A percentile compares a stretch with the other conserved stretches of the same genome.
Evolutionary conservation across 768 basidiomycete genomes (phyloP).

Genomic region (Phanerochaete carnosa): DNA sequence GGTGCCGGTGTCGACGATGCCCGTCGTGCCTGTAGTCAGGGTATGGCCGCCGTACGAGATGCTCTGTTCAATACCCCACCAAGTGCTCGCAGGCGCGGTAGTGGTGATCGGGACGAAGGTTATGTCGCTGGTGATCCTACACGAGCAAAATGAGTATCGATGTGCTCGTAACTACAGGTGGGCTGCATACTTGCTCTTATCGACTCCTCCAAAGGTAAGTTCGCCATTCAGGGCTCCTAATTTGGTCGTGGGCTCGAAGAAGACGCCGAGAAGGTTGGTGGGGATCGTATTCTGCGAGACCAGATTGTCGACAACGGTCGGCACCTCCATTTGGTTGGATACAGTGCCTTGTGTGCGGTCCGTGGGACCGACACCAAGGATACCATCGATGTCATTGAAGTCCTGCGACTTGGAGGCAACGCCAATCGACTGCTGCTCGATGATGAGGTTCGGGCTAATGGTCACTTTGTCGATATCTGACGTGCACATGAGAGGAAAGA

Average conservation of each 20-base stretch:
- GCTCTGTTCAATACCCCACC: constrained; percentile 48
- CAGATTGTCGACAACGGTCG: constrained; percentile 59
- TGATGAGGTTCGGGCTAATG: constrained; percentile 36
- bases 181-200: constrained; percentile 36
- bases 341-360: constrained; percentile 46
- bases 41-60: constrained; percentile 32
- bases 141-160: not conserved
- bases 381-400: constrained; percentile 48
- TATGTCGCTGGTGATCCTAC: constrained; percentile 30
- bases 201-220: constrained; percentile 51
- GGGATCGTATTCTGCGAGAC: constrained; percentile 44
- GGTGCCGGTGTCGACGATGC: constrained; percentile 53
- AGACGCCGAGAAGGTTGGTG: constrained; percentile 46
- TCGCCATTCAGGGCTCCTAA: constrained; percentile 44
- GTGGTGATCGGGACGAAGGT: constrained; percentile 38
- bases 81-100: constrained; percentile 42
- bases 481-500: not conserved
- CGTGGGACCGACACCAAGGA: constrained; percentile 53
- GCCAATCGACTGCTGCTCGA: constrained; percentile 45
- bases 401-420: constrained; percentile 41
- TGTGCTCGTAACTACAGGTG: not conserved
- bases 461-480: constrained; percentile 49
- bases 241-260: constrained; percentile 44
- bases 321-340: constrained; percentile 34
- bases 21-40: constrained; percentile 35